phyloP scores from a whole-genome alignment of 1,284 basidiomycete genomes.

The Cryptococcus amylolentus region DNA sequence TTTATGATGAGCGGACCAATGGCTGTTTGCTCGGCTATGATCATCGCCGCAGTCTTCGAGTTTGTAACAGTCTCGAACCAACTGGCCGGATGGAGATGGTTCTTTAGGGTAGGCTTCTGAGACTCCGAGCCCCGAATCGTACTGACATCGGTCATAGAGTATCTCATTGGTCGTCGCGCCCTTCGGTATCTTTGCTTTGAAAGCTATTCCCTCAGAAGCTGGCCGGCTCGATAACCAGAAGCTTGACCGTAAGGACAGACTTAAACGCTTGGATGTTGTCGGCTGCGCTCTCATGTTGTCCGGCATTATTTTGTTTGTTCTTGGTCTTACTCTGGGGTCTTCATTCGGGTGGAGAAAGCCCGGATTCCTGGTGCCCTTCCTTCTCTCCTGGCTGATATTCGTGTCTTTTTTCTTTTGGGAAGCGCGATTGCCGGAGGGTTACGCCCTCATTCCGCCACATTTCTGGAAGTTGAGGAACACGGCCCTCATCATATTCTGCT shows the following conservation, averaged over 20 bases:
- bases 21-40: conserved; percentile 38
- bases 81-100: conserved; percentile 45
- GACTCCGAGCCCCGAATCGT: not conserved
- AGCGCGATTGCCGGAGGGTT: conserved; percentile 18
- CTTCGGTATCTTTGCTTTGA: conserved; percentile 20
- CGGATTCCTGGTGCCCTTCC: conserved; percentile 45
- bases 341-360: conserved; percentile 40
- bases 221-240: conserved; percentile 19
- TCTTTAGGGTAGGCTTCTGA: conserved; percentile 37
- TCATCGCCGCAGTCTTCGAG: conserved; percentile 43
- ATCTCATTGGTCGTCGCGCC: conserved; percentile 27
- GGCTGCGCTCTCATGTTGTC: conserved; percentile 32
- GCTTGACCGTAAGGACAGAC: conserved; percentile 14
- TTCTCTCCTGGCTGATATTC: conserved; percentile 38
- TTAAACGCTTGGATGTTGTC: conserved; percentile 39
- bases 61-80: conserved; percentile 44
- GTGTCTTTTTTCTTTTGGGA: conserved; percentile 41
- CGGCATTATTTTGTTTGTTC: conserved; percentile 40
- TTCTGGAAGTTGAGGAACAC: conserved; percentile 42
- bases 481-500: conserved; percentile 27
- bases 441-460: conserved; percentile 31
- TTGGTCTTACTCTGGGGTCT: conserved; percentile 44
- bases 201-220: conserved; percentile 23
- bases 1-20: conserved; percentile 45
- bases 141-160: conserved; percentile 1